Evolutionary conservation across 306 rosid species (phyloP).

Genomic region (Vigna trinervia): DNA sequence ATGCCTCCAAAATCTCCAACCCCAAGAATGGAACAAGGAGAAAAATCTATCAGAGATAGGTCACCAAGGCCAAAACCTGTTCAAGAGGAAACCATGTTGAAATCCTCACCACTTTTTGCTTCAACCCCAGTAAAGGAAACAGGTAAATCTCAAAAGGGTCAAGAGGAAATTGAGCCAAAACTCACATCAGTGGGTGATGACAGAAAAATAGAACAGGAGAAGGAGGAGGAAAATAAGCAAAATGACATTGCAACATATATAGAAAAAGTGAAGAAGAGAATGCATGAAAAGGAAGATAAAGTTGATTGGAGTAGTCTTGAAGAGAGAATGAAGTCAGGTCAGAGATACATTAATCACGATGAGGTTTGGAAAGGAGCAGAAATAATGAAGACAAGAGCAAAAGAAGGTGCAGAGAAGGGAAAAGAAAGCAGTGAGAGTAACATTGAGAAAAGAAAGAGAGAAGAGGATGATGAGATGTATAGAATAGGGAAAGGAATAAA

Average conservation of each 20-base stretch:
- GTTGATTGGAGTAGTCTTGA: not conserved
- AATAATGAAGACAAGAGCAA: slow-evolving; percentile 39
- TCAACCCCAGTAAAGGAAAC: slow-evolving; percentile 7
- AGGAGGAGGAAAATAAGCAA: slow-evolving; percentile 26
- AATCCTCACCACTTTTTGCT: not conserved
- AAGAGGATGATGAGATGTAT: slow-evolving; percentile 34
- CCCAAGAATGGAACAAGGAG: not conserved
- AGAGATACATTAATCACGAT: slow-evolving; percentile 31
- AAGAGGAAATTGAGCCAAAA: slow-evolving; percentile 41
- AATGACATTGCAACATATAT: slow-evolving; percentile 2
- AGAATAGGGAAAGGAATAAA: slow-evolving; percentile 47
- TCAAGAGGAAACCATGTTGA: slow-evolving; percentile 34
- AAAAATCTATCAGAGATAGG: slow-evolving; percentile 24
- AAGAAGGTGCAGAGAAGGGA: not conserved
- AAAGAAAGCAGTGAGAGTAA: not conserved
- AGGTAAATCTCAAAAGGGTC: slow-evolving; percentile 35
- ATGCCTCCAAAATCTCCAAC: slow-evolving; percentile 44
- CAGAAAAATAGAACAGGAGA: slow-evolving; percentile 28
- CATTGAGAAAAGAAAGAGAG: slow-evolving; percentile 18
- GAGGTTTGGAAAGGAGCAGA: slow-evolving; percentile 34
- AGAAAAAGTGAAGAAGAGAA: slow-evolving; percentile 18
- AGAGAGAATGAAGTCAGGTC: slow-evolving; percentile 15
- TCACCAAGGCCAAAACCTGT: slow-evolving; percentile 16
- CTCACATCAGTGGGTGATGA: not conserved
- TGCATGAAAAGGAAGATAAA: slow-evolving; percentile 7